Evolutionary conservation across 2,329 filamentous ascomycete species (phyloP).

Genomic region (Ophiostoma perfectum): DNA sequence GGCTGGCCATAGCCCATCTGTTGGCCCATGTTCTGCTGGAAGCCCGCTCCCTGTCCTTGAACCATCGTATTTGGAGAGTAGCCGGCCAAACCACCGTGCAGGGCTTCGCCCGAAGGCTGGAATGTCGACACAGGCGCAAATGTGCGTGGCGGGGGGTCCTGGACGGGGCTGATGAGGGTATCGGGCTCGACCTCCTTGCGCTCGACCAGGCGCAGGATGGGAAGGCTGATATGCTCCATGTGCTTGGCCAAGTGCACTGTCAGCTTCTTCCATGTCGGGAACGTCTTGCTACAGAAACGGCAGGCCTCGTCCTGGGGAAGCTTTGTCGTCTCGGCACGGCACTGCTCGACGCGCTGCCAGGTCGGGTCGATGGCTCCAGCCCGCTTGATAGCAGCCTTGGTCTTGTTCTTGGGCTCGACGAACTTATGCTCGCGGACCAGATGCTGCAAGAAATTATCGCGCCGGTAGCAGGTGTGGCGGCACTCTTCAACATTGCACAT

Average conservation of each 20-base stretch:
- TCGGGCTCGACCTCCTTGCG: constrained; percentile 47
- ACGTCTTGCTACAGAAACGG: constrained; percentile 76
- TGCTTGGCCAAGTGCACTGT: constrained; percentile 91
- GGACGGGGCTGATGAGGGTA: constrained; percentile 63
- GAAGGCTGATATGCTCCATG: constrained; percentile 86
- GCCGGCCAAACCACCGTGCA: constrained; percentile 14
- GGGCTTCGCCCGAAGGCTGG: constrained; percentile 26
- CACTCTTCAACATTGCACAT: constrained; percentile 77
- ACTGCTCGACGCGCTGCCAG: constrained; percentile 72
- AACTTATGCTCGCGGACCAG: constrained; percentile 88
- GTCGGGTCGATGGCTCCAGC: constrained; percentile 56
- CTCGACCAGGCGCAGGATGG: constrained; percentile 60
- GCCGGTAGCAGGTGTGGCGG: constrained; percentile 73
- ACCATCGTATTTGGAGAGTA: constrained; percentile 21
- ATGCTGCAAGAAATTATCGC: constrained; percentile 91
- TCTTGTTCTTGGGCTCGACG: constrained; percentile 72
- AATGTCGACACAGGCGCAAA: constrained; percentile 31
- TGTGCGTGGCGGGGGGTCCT: constrained; percentile 46
- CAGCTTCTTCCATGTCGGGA: constrained; percentile 84
- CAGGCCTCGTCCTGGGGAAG: constrained; percentile 72
- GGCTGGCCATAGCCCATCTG: constrained; percentile 25
- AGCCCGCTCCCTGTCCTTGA: not conserved
- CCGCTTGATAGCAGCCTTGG: constrained; percentile 64
- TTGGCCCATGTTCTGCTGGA: not conserved
- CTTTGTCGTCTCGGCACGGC: constrained; percentile 62